Percentiles rank a stretch among this genome's conserved stretches.
Evolutionary conservation across 352 stramenopile species (phyloP).

Genomic region (Paralagenidium karlingii): DNA sequence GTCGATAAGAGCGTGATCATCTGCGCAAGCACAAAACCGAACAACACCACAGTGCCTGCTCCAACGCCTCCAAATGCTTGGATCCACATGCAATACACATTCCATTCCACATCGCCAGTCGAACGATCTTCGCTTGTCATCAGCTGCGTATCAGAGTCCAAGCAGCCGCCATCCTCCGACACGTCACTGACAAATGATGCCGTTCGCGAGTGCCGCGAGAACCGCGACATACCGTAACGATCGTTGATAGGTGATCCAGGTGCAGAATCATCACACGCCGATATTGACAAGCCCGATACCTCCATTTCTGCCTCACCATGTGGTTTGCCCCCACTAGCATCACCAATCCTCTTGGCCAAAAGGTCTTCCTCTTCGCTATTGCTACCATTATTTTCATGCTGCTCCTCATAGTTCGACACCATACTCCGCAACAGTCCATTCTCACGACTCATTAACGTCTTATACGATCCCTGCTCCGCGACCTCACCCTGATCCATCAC

Average conservation of each 20-base stretch:
- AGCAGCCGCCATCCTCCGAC: slow-evolving; percentile 8
- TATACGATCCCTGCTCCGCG: slow-evolving; percentile 40
- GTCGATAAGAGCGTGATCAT: slow-evolving; percentile 39
- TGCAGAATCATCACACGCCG: slow-evolving; percentile 18
- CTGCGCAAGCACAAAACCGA: slow-evolving; percentile 39
- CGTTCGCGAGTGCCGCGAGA: slow-evolving; percentile 7
- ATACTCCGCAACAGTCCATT: slow-evolving; percentile 29
- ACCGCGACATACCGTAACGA: slow-evolving; percentile 9
- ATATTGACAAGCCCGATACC: slow-evolving; percentile 9
- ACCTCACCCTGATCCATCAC: slow-evolving; percentile 43
- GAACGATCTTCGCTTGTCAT: slow-evolving; percentile 66
- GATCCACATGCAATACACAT: slow-evolving; percentile 52
- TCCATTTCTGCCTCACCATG: no score
- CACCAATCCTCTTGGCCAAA: no score
- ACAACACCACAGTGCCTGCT: slow-evolving; percentile 30
- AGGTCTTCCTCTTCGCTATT: slow-evolving; percentile 20
- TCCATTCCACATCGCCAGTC: slow-evolving; percentile 55
- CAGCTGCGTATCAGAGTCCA: slow-evolving; percentile 16
- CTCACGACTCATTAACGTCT: slow-evolving; percentile 37
- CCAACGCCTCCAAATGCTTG: slow-evolving; percentile 42
- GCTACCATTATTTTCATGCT: slow-evolving; percentile 20
- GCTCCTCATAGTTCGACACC: slow-evolving; percentile 50
- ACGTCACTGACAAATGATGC: no score
- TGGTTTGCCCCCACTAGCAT: no score
- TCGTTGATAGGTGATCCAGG: no score